Base-by-base conservation (phyloP, 192 early-diverging fungal species). In the Thamnidium elegans region DNA sequence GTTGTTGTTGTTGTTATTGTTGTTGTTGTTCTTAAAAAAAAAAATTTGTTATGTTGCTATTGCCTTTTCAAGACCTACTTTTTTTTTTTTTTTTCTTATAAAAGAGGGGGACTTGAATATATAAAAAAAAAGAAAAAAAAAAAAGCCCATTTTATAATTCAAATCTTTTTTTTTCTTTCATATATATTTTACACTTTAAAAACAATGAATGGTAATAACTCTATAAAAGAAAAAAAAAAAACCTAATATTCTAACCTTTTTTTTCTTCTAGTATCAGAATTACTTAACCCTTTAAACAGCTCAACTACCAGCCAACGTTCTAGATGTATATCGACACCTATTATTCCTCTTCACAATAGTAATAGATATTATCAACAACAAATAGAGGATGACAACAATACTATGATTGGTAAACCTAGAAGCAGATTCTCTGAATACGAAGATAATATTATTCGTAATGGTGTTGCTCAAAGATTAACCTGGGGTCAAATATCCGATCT, bases 401-500 rank as follows among this genome's bases (percentile, higher is more conserved):
- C 20, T 8, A 30, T 20, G 4, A 64, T 43, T 53, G 55, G 52
- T 39, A 73, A 73, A 39, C 61, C 71, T 21, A 66, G 71, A 10
- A 73, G 71, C 46, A 51, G 71, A 20, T 73, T 73, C 51, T 73
- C 71, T 17, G 61, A 58, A 3, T 17, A 58, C 1, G 71, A 73
- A 61, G 71, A 73, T 30, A 55, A 61, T 19, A 67, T 73, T 26
- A 73, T 73, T 14, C 67, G 71, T 45, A 53, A 73, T 21, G 71
- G 71, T 11, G 71, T 73, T 31, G 71, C 71, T 32, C 63, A 73
- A 39, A 65, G 66, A 31, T 42, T 73, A 52, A 68, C 71, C 7
- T 73, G 71, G 71, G 71, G 71, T 3, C 66, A 73, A 46, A 73
- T 73, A 23, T 73, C 71, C 9, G 66, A 62, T 17, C 66, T 64